Evolutionary conservation across 495 filamentous ascomycete species (phyloP).

Genomic region (Hypoxylon lienhwacheense): DNA sequence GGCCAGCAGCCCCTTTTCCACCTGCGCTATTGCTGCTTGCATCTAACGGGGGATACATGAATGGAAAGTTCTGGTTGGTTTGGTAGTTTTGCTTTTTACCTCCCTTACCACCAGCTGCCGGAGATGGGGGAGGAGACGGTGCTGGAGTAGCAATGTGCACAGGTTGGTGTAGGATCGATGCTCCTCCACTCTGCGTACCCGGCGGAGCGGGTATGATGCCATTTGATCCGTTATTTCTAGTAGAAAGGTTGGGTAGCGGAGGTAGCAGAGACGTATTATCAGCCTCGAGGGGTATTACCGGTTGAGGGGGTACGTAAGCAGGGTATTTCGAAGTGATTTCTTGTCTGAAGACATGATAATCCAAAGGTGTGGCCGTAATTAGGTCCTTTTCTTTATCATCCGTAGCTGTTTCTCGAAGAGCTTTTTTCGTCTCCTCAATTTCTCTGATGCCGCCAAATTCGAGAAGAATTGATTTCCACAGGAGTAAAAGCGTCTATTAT

Average conservation of each 20-base stretch:
- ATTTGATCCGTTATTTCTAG: slow-evolving; percentile 50
- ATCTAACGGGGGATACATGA: slow-evolving; percentile 92
- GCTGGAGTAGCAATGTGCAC: slow-evolving; percentile 98
- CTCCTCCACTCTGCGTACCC: slow-evolving; percentile 58
- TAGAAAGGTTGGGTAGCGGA: slow-evolving; percentile 73
- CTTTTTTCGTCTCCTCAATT: slow-evolving; percentile 72
- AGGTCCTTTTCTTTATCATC: slow-evolving; percentile 57
- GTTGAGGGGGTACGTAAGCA: slow-evolving; percentile 85
- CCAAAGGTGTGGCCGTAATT: slow-evolving; percentile 89
- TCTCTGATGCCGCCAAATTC: slow-evolving; percentile 76
- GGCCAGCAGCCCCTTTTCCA: slow-evolving; percentile 76
- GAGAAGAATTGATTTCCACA: slow-evolving; percentile 89
- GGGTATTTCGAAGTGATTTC: slow-evolving; percentile 99
- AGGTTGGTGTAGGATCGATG: slow-evolving; percentile 90
- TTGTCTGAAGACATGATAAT: slow-evolving; percentile 95
- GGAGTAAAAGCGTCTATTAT: slow-evolving; percentile 59
- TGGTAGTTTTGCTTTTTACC: slow-evolving; percentile 99
- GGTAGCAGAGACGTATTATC: slow-evolving; percentile 91
- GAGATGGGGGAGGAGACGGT: slow-evolving; percentile 94
- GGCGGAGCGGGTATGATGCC: slow-evolving; percentile 51
- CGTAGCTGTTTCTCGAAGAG: slow-evolving; percentile 54
- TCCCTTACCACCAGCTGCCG: slow-evolving; percentile 85
- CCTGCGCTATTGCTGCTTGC: slow-evolving; percentile 79
- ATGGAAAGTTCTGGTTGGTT: slow-evolving; percentile 97
- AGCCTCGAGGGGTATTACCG: slow-evolving; percentile 80